Evolutionary conservation across 2,329 filamentous ascomycete species (phyloP).

Genomic region (Xylariaceae sp.): DNA sequence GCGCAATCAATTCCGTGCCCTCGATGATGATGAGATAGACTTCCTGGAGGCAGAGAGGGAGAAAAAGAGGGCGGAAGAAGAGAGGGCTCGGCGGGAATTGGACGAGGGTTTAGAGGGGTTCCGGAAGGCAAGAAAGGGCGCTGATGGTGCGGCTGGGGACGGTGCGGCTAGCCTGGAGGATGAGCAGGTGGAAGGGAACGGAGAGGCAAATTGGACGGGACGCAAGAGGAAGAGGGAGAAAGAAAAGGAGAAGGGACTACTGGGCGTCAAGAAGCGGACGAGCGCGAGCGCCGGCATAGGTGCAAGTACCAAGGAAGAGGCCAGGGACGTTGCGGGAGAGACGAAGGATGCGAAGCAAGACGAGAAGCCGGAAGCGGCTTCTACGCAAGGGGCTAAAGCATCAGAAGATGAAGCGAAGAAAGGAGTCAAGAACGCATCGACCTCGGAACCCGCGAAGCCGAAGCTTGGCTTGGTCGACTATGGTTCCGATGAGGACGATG

Average conservation of each 20-base stretch:
- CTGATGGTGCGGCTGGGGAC: slow-evolving; percentile 5
- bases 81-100: slow-evolving; percentile 48
- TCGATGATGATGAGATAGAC: slow-evolving; percentile 76
- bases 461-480: slow-evolving; percentile 48
- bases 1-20: slow-evolving; percentile 70
- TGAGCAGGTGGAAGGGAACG: slow-evolving; percentile 15
- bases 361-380: slow-evolving; percentile 4
- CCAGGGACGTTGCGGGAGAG: slow-evolving; percentile 26
- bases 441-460: slow-evolving; percentile 18
- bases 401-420: slow-evolving; percentile 1
- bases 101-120: slow-evolving; percentile 55
- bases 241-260: slow-evolving; percentile 29
- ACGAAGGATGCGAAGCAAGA: slow-evolving; percentile 10
- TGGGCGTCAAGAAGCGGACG: slow-evolving; percentile 32
- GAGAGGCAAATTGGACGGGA: slow-evolving; percentile 30
- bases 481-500: slow-evolving; percentile 50
- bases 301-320: slow-evolving; percentile 4
- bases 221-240: slow-evolving; percentile 35
- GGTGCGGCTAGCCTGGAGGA: slow-evolving; percentile 3
- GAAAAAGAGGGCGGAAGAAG: slow-evolving; percentile 49
- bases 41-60: slow-evolving; percentile 61
- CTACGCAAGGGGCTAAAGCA: neutral
- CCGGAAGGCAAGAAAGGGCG: slow-evolving; percentile 41
- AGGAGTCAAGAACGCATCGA: slow-evolving; percentile 2
- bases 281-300: slow-evolving; percentile 33